Evolutionary conservation across 352 stramenopile species (phyloP), one percentile per base, ranked within the genome.

Genomic region (Achlya hypogyna): DNA sequence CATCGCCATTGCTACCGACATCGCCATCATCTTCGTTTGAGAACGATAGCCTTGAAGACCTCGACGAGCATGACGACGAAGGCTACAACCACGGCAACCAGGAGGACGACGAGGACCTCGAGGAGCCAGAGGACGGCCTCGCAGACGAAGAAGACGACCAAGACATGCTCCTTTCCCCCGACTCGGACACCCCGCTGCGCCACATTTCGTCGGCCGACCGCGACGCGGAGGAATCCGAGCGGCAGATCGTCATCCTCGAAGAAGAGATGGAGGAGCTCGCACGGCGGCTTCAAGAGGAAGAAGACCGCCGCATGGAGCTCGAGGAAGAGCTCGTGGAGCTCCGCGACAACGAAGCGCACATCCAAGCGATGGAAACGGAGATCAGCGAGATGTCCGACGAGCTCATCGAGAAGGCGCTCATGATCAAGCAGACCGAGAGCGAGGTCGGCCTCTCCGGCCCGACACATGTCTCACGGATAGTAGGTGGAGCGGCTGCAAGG

Each of bases 311-410:
- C 28, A 72, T 74, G 22, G 65, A 75, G 16, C 70, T 87, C 34
- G 85, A 93, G 71, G 62, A 74, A 0, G 79, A 93, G 32, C 45
- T 79, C 1, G 66, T 86, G 25, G 78, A 87, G 51, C 70, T 84
- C 1, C 78, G 82, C 25, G 80, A 86, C 27, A 81, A 65, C 53
- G 54, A 88, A 31, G 80, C 79, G 2, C 81, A 88, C 32, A 75
- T 78, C 35, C 81, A 91, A 29, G 79, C 81, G 14, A 88, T 93
- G 78, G 82, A 93, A 62, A 65, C 65, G 1, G 85, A 91, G 52
- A 82, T 93, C 63, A 78, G 72, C 0, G 81, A 90, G 38, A 89
- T 92, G 80, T 80, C 77, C 5, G 83, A 92, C 42, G 82, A 94
- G 62, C 53, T 92, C 54, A 89, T 91, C 45, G 77, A 70, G 14